Evolutionary conservation across 1,284 basidiomycete species (phyloP), one percentile per base, ranked within the genome.

Genomic region (Cutaneotrichosporon mucoides): DNA sequence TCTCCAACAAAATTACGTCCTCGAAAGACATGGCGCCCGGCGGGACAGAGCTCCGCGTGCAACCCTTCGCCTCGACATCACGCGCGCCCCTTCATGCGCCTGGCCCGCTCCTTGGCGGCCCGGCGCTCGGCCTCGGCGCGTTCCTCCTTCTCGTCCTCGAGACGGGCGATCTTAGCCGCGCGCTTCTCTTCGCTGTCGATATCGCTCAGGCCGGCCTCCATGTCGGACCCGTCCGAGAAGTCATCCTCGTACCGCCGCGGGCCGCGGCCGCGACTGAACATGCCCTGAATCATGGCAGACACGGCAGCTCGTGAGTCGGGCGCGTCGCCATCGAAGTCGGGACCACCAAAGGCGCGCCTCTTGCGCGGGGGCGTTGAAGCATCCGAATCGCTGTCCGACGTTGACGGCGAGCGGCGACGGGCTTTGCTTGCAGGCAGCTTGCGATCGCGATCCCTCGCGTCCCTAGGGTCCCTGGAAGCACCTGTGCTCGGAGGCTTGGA

Each of bases 121-220:
- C 60, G 65, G 35, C 67, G 62, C 64, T 65, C 65, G 53, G 60
- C 66, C 66, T 76, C 74, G 54, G 70, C 66, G 45, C 60, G 63
- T 56, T 76, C 73, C 8, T 69, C 75, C 45, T 59, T 36, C 55
- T 72, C 68, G 63, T 76, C 75, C 57, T 76, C 76, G 51, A 55
- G 54, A 40, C 72, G 64, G 7, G 73, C 75, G 42, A 73, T 72
- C 57, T 62, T 62, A 47, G 66, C 64, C 41, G 73, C 67, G 38
- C 68, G 59, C 58, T 60, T 63, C 63, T 76, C 73, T 62, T 76
- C 72, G 47, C 54, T 59, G 56, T 73, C 73, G 11, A 75, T 69
- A 65, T 73, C 76, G 43, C 59, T 66, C 51, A 76, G 55, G 2
- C 73, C 73, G 15, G 75, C 75, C 60, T 76, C 75, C 73, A 75